Evolutionary conservation across 805 yeast genomes (phyloP).

Genomic region (Hanseniaspora pseudoguilliermondii): DNA sequence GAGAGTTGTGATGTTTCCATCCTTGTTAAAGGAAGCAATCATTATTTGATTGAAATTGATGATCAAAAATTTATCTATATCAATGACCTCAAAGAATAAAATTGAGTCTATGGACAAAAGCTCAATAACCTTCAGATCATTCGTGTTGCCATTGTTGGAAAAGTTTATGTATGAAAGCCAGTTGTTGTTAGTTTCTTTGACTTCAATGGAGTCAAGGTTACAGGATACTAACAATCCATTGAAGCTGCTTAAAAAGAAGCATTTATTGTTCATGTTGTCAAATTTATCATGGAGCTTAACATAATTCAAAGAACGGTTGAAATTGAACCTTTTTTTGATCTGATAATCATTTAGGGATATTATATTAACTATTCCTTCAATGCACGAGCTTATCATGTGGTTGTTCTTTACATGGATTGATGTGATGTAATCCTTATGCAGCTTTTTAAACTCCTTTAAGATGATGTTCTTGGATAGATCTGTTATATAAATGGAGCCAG

Average conservation of each 20-base stretch:
- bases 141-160: neutral
- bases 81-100: neutral
- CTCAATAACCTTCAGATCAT: conserved; percentile 7
- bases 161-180: conserved; percentile 10
- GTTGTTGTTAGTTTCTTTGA: neutral
- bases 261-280: conserved; percentile 2
- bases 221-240: conserved; percentile 4
- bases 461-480: neutral
- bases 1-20: neutral
- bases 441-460: neutral
- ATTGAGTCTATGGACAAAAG: conserved; percentile 5
- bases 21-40: neutral
- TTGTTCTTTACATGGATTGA: neutral
- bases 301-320: conserved; percentile 10
- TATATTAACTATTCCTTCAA: neutral
- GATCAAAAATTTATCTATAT: neutral
- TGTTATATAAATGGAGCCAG: neutral
- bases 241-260: conserved; percentile 9
- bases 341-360: neutral
- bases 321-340: conserved; percentile 1
- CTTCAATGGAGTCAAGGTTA: conserved; percentile 4
- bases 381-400: neutral
- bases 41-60: neutral
- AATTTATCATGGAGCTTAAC: conserved; percentile 5
- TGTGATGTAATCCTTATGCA: conserved; percentile 2